Evolutionary conservation across 306 rosid species (phyloP), one percentile per base, ranked within the genome.

Genomic region (Cercis canadensis): DNA sequence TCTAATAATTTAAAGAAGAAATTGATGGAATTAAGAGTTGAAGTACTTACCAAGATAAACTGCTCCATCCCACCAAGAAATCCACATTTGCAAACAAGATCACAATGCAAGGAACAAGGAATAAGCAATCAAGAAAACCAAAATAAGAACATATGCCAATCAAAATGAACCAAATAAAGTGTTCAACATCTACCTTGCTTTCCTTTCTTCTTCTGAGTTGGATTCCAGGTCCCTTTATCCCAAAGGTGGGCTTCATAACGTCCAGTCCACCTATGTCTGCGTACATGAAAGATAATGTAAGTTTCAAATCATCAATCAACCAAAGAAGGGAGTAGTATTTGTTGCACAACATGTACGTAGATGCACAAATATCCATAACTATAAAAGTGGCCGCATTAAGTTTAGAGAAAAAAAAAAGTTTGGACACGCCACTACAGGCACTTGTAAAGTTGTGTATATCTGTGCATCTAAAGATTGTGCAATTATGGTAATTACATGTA

Each of bases 221-320:
- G 86, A 76, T 93, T 93, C 97, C 98, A 93, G 3, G 97, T 88
- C 39, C 89, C 93, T 79, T 93, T 90, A 79, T 90, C 98, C 98
- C 96, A 90, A 63, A 93, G 76, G 77, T 93, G 98, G 17, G 97
- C 98, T 87, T 93, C 97, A 76, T 51, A 93, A 31, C 96, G 80
- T 19, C 98, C 98, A 0, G 94, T 93, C 97, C 98, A 93, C 78
- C 92, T 84, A 78, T 93, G 97, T 52, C 98, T 88, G 88, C 68
- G 62, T 64, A 44, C 53, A 66, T 8, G n/a, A 31, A 24, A 44
- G 24, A 76, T 39, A 47, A 15, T 21, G 11, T 63, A 29, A 63
- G 67, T 15, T 46, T 60, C 64, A 71, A 60, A 37, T 66, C 11
- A 14, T 8, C 57, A 50, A 63, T 13, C 37, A 76, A 13, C n/a